Percentiles rank a stretch among this genome's conserved stretches.
Conservation (phyloP, 225 moss, liverwort and hornwort genomes). For the Ulota crispa region DNA sequence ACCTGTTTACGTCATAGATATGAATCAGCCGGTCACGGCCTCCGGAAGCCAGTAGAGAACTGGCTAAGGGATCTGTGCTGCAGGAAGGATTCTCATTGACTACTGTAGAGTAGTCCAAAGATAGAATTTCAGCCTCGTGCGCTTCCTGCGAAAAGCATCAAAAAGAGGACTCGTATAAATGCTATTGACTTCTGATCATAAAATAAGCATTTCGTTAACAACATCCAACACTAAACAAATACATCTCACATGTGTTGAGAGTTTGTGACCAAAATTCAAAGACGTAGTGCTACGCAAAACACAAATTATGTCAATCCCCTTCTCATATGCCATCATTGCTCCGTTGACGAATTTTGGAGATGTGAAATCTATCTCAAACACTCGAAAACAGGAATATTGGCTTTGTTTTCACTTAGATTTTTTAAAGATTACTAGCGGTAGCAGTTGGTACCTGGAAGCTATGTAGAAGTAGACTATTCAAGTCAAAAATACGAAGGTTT, state of each 20-base stretch:
- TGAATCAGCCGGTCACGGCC: conserved; percentile 75
- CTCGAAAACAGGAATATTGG: neutral
- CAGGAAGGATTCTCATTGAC: conserved; percentile 21
- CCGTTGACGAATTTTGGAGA: neutral
- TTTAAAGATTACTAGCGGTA: neutral
- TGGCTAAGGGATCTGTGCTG: conserved; percentile 23
- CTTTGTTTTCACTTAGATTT: neutral
- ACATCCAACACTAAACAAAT: neutral
- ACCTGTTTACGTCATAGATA: conserved; percentile 73
- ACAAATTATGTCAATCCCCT: neutral
- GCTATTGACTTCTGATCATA: neutral
- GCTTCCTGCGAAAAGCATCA: conserved; percentile 63
- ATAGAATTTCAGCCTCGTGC: conserved; percentile 77
- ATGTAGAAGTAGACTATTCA: conserved; percentile 57
- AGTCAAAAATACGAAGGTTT: conserved; percentile 72
- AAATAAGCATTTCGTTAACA: neutral
- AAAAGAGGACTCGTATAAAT: conserved; percentile 2
- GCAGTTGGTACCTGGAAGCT: conserved; percentile 58
- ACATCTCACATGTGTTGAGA: neutral
- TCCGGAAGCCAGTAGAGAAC: conserved; percentile 60
- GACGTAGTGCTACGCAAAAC: neutral
- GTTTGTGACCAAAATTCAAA: neutral
- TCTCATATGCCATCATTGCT: neutral
- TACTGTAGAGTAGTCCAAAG: conserved; percentile 52
- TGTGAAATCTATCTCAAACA: neutral